Evolutionary conservation across 1,284 basidiomycete genomes (phyloP).

Genomic region (Heimioporus retisporus): DNA sequence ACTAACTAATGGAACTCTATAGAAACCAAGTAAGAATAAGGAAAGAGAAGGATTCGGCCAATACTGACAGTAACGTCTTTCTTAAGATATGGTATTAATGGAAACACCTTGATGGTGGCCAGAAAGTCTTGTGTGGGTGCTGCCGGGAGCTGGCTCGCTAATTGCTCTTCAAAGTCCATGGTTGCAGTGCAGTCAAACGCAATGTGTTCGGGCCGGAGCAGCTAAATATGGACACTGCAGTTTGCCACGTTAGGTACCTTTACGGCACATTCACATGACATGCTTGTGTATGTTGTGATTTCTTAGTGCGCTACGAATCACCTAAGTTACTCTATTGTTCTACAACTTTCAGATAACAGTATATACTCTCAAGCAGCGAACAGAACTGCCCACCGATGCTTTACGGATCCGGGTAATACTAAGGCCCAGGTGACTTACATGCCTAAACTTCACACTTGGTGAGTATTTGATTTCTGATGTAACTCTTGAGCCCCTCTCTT

Average conservation of each 20-base stretch:
- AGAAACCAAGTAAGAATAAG: conserved; percentile 20
- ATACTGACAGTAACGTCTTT: conserved; percentile 72
- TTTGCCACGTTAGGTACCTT: conserved; percentile 31
- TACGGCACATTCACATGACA: neutral
- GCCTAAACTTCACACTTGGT: too few species aligned
- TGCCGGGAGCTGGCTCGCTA: conserved; percentile 45
- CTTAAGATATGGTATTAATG: conserved; percentile 76
- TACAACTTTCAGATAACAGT: too few species aligned
- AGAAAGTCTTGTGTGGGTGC: conserved; percentile 66
- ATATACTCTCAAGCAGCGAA: too few species aligned
- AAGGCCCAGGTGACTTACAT: too few species aligned
- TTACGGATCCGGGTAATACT: too few species aligned
- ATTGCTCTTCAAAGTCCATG: conserved; percentile 65
- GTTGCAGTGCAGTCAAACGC: conserved; percentile 3
- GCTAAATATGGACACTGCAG: neutral
- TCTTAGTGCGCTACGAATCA: too few species aligned
- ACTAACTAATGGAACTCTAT: conserved; percentile 41
- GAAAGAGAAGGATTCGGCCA: neutral
- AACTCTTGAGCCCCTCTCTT: too few species aligned
- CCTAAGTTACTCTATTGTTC: too few species aligned
- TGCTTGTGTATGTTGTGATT: too few species aligned
- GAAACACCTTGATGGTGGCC: conserved; percentile 77
- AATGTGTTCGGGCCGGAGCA: neutral
- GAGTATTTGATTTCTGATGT: too few species aligned
- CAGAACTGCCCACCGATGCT: too few species aligned